Percentiles rank a stretch among this genome's conserved stretches.
These are phyloP conservation scores for Neurospora sp. DNA, from an alignment of 495 filamentous ascomycete species.

Conservation along the genomic window DNA sequence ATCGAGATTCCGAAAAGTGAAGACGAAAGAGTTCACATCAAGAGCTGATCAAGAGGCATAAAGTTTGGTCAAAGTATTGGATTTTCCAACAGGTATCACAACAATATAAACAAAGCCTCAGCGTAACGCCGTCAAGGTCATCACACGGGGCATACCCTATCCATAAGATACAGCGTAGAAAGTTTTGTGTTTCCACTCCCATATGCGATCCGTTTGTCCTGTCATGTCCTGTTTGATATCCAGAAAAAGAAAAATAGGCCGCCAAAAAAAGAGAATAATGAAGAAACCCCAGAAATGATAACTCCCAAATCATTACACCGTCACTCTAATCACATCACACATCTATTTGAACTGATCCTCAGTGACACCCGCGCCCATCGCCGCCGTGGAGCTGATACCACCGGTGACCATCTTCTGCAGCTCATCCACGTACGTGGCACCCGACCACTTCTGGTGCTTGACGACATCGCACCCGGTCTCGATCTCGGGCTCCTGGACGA, in stretches of 20 bases:
- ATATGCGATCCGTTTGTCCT: background rate
- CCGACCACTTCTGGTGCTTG: slow-evolving; percentile 97
- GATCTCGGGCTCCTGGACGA: slow-evolving; percentile 97
- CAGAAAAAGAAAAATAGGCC: background rate
- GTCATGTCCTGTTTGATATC: background rate
- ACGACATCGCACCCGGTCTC: slow-evolving; percentile 83
- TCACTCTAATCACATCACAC: background rate
- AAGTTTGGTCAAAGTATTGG: background rate
- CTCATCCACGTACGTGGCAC: slow-evolving; percentile 88
- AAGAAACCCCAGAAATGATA: background rate
- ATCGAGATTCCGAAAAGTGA: background rate
- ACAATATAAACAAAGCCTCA: background rate
- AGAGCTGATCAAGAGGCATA: background rate
- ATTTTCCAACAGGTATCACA: background rate
- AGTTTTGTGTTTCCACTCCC: background rate
- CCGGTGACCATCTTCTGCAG: slow-evolving; percentile 95
- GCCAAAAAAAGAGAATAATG: background rate
- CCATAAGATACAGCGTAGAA: background rate
- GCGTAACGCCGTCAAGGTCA: background rate
- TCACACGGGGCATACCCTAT: background rate
- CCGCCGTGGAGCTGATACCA: slow-evolving; percentile 79
- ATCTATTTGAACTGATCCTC: slow-evolving; percentile 79
- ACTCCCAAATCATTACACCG: background rate
- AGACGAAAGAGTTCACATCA: background rate
- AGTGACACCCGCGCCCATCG: slow-evolving; percentile 96